Percentiles rank a stretch among this genome's conserved stretches.
These are phyloP conservation scores for Fusarium succisae DNA, from an alignment of 2,329 filamentous ascomycete species.

Conservation along the genomic window DNA sequence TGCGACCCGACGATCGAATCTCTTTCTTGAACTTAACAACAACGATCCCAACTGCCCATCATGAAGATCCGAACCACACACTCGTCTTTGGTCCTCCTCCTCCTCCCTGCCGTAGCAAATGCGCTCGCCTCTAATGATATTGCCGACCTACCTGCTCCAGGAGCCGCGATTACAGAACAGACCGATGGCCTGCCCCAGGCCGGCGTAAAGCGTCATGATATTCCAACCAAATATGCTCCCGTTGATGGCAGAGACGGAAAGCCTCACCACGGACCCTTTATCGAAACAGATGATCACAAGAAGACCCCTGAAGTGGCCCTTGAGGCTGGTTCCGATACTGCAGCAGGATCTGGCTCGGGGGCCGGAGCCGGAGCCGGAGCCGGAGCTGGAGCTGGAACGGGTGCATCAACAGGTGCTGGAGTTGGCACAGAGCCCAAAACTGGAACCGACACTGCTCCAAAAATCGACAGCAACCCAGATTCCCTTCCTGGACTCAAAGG, in stretches of 20 bases:
- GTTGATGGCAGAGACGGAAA: slow-evolving; percentile 94
- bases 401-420: not conserved
- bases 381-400: not conserved
- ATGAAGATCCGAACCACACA: slow-evolving; percentile 69
- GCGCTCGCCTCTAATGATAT: slow-evolving; percentile 50
- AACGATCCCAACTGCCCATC: slow-evolving; percentile 38
- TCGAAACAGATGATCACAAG: slow-evolving; percentile 61
- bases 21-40: not conserved
- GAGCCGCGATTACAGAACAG: slow-evolving; percentile 38
- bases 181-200: slow-evolving; percentile 41
- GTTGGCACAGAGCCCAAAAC: not conserved
- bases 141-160: slow-evolving; percentile 34
- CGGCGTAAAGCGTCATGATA: slow-evolving; percentile 48
- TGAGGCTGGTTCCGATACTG: slow-evolving; percentile 6
- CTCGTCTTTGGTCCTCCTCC: slow-evolving; percentile 67
- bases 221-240: slow-evolving; percentile 78
- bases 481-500: slow-evolving; percentile 59
- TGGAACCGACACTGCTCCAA: slow-evolving; percentile 9
- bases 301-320: slow-evolving; percentile 36
- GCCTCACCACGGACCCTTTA: slow-evolving; percentile 86
- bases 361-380: slow-evolving; percentile 3
- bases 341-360: slow-evolving; percentile 7
- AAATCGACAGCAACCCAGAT: slow-evolving; percentile 46
- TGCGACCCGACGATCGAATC: slow-evolving; percentile 2
- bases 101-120: slow-evolving; percentile 64